Conservation (phyloP, 495 filamentous ascomycete species). For the Parmelia sp. region DNA sequence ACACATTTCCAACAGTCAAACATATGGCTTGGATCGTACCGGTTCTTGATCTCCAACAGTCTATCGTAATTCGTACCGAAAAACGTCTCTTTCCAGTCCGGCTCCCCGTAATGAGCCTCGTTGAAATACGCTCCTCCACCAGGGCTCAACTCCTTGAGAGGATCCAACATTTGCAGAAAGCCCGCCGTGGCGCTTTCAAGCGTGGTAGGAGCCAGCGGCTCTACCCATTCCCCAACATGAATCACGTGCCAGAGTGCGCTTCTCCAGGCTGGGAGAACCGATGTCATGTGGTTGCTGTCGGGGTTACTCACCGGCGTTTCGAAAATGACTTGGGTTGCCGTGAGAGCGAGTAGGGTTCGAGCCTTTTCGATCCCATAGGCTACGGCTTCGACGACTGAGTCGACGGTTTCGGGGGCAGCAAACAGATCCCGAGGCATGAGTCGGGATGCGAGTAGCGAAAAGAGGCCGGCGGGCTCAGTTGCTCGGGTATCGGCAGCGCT, state of each 20-base stretch:
- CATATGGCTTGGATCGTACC: slow-evolving; percentile 41
- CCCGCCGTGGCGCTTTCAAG: not conserved
- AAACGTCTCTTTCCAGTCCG: slow-evolving; percentile 42
- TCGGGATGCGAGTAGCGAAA: slow-evolving; percentile 8
- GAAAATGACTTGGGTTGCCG: slow-evolving; percentile 6
- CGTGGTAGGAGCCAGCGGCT: not conserved
- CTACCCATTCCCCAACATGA: not conserved
- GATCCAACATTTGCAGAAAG: slow-evolving; percentile 10
- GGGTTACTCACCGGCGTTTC: slow-evolving; percentile 6
- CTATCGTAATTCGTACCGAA: slow-evolving; percentile 45
- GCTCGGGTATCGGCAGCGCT: not conserved
- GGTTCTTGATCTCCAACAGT: slow-evolving; percentile 39
- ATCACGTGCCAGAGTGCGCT: slow-evolving; percentile 10
- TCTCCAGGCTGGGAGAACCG: slow-evolving; percentile 7
- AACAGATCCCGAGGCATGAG: slow-evolving; percentile 7
- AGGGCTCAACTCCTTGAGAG: slow-evolving; percentile 4
- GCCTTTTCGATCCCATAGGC: slow-evolving; percentile 10
- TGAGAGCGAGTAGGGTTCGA: not conserved
- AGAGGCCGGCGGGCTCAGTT: slow-evolving; percentile 3
- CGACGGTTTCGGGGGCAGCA: not conserved
- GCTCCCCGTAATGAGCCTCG: slow-evolving; percentile 24
- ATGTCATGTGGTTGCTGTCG: slow-evolving; percentile 5
- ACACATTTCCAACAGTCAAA: slow-evolving; percentile 42
- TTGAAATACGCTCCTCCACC: slow-evolving; percentile 6
- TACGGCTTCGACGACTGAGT: slow-evolving; percentile 1